Evolutionary conservation across 768 basidiomycete species (phyloP).

Genomic region (Dacryopinax spathularia): DNA sequence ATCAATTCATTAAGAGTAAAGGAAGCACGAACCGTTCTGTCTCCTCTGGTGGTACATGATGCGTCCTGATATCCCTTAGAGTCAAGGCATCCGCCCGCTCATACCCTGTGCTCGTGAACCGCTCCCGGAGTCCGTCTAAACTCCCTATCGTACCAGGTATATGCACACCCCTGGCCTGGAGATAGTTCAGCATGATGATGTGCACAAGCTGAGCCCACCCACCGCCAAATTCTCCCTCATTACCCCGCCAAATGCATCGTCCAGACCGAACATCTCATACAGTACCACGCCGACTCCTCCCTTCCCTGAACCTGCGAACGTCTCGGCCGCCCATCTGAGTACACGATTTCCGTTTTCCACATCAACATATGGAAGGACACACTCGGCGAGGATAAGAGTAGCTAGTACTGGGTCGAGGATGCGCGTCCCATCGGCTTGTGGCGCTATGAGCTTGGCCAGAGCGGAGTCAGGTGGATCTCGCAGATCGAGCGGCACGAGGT

Average conservation of each 20-base stretch:
- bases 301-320: too few species aligned
- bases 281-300: slow-evolving; percentile 41
- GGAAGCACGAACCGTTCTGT: slow-evolving; percentile 38
- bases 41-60: slow-evolving; percentile 36
- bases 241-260: slow-evolving; percentile 80
- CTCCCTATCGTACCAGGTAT: slow-evolving; percentile 59
- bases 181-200: neutral
- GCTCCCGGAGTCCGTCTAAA: slow-evolving; percentile 37
- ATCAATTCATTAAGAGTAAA: neutral
- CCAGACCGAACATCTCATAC: slow-evolving; percentile 88
- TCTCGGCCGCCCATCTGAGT: slow-evolving; percentile 58
- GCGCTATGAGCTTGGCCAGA: slow-evolving; percentile 30
- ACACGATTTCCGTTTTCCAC: slow-evolving; percentile 19
- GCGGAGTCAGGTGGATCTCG: slow-evolving; percentile 40
- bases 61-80: slow-evolving; percentile 51
- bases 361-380: slow-evolving; percentile 74
- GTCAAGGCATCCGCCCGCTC: slow-evolving; percentile 41
- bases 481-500: slow-evolving; percentile 66
- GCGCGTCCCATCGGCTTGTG: slow-evolving; percentile 18
- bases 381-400: slow-evolving; percentile 35
- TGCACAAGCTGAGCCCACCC: slow-evolving; percentile 11
- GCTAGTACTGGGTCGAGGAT: slow-evolving; percentile 43
- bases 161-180: slow-evolving; percentile 52
- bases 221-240: slow-evolving; percentile 84
- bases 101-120: slow-evolving; percentile 51